phyloP scores from a whole-genome alignment of 148 eudicot species.

The Fagopyrum tataricum region DNA sequence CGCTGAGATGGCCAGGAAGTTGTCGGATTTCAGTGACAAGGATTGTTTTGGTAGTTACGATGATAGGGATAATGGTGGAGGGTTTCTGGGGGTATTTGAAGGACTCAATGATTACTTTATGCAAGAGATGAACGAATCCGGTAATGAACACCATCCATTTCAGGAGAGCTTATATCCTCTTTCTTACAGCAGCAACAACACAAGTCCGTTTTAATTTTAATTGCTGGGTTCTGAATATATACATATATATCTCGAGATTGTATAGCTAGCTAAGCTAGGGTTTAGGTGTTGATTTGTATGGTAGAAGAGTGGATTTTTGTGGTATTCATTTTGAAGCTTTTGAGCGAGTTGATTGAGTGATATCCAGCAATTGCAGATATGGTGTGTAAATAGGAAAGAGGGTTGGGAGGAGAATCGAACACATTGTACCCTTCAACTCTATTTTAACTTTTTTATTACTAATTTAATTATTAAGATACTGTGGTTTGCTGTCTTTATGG shows the following conservation, averaged over 20 bases:
- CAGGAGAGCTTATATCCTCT: background rate
- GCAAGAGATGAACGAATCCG: background rate
- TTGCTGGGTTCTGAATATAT: constrained; percentile 4
- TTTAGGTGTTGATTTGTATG: background rate
- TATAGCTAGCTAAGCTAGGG: background rate
- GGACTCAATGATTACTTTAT: background rate
- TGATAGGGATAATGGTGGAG: background rate
- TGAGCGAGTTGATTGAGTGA: background rate
- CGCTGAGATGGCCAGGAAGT: background rate
- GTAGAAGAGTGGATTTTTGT: constrained; percentile 3
- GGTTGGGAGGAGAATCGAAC: background rate
- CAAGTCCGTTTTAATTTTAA: constrained; percentile 1
- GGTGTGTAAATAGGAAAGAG: background rate
- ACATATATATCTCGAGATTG: background rate
- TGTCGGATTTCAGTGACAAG: background rate
- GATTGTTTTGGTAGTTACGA: background rate
- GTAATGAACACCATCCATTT: background rate
- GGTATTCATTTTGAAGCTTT: background rate
- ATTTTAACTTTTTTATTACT: background rate
- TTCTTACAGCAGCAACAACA: constrained; percentile 8
- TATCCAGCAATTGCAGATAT: no score
- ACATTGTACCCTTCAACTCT: background rate
- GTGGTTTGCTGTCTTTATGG: no score
- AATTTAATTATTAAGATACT: background rate
- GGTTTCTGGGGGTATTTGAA: background rate